Base-by-base conservation (phyloP, 202 grass and related monocot genomes). In the Saccharum hybrid region DNA sequence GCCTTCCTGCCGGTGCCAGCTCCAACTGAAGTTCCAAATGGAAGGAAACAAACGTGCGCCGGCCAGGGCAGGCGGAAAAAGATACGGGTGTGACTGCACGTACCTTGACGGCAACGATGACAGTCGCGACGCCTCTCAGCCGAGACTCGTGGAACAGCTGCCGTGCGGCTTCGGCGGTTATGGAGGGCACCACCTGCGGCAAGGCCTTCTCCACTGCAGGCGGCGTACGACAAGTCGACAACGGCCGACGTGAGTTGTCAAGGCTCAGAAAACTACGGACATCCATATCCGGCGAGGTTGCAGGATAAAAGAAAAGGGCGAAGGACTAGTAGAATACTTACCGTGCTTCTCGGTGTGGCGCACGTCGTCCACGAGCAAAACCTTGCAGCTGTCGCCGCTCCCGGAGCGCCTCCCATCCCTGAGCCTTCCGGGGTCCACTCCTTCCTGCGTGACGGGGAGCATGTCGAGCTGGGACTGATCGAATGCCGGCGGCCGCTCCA, bases 81-180 rank as follows among this genome's bases (percentile, higher is more conserved):
- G 64, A 67, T 16, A 16, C 11, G 10, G 7, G 34, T 39, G 34
- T 68, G 34, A 10, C 9, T 14, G 12, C 61, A 31, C 10, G 4
- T 84, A 94, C 88, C 88, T 97, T 97, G 11, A 90, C 83, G 48
- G 90, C 87, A 62, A 92, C 81, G 45, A 86, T 88, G 71, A 97
- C 94, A 2, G 88, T 68, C 13, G 91, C 91, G 45, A 82, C 81
- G 69, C 91, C 91, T 65, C 81, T 88, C 67, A 81, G 46, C 9
- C 94, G 71, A 33, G 91, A 92, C 80, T 90, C 87, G 81, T 85
- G 84, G 67, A 90, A 97, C 49, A 94, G 81, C 79, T 84, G 18
- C 76, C 85, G 83, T 33, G 91, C 89, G 5, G 57, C 83, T 19
- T 88, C 88, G 1, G 87, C 52, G 26, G 88, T 93, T 28, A 91